Evolutionary conservation across 2,329 filamentous ascomycete genomes (phyloP).

Genomic region (Ustulina deusta): DNA sequence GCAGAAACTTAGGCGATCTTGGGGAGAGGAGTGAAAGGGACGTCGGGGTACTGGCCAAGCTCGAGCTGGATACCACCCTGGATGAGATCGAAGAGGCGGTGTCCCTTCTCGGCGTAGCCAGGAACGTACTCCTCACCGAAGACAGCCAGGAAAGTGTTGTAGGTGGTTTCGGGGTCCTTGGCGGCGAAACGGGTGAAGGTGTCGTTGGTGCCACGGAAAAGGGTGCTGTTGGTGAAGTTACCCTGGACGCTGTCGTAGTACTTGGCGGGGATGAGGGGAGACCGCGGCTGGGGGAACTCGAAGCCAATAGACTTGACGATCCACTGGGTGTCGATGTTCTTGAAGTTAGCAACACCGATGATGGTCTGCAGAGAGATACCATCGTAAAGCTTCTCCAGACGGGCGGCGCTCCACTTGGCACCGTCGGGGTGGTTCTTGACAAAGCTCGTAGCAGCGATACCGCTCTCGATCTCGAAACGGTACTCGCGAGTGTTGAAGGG

Average conservation of each 20-base stretch:
- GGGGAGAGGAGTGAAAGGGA: conserved; percentile 36
- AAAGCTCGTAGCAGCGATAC: conserved; percentile 34
- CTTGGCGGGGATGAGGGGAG: conserved; percentile 35
- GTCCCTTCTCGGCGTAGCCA: conserved; percentile 34
- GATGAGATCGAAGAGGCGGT: conserved; percentile 41
- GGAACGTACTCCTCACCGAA: conserved; percentile 39
- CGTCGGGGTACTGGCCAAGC: conserved; percentile 37
- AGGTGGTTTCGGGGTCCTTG: conserved; percentile 39
- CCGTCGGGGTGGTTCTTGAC: conserved; percentile 37
- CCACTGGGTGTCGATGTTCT: conserved; percentile 41
- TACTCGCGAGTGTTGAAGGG: conserved; percentile 36
- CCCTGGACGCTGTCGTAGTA: conserved; percentile 41
- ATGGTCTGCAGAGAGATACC: conserved; percentile 40
- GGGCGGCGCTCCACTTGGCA: conserved; percentile 32
- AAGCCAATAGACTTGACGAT: conserved; percentile 40
- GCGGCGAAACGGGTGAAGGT: conserved; percentile 40
- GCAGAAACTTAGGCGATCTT: conserved; percentile 20
- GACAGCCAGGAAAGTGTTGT: conserved; percentile 38
- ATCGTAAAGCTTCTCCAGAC: conserved; percentile 39
- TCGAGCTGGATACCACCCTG: conserved; percentile 38
- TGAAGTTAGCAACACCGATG: conserved; percentile 38
- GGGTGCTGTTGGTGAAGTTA: conserved; percentile 40
- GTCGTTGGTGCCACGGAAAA: conserved; percentile 42
- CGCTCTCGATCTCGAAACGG: conserved; percentile 41
- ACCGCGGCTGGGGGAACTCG: conserved; percentile 39